A percentile compares a stretch with the other conserved stretches of the same genome.
Conservation (phyloP, 2,329 filamentous ascomycete genomes). For the Huntiella abstrusa region DNA sequence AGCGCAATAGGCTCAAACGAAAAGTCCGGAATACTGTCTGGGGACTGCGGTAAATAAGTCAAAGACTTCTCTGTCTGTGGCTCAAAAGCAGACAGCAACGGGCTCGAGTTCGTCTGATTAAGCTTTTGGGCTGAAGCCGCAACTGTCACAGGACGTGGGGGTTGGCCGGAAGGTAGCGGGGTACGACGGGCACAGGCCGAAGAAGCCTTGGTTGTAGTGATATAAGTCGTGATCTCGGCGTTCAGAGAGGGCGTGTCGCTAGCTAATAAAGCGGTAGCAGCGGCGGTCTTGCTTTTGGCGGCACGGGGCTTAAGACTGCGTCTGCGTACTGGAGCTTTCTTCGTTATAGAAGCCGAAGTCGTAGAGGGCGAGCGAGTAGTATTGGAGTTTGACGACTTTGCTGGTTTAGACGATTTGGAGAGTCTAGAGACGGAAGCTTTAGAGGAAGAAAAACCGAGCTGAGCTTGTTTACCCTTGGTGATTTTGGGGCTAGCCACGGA, state of each 20-base stretch:
- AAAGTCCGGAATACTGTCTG: slow-evolving; percentile 8
- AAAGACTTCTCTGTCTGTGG: neutral
- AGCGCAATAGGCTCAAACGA: neutral
- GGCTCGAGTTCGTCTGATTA: neutral
- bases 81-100: slow-evolving; percentile 1
- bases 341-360: slow-evolving; percentile 3
- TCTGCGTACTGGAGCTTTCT: neutral
- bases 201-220: slow-evolving; percentile 8
- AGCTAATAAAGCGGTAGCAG: neutral
- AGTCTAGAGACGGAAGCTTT: slow-evolving; percentile 4
- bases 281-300: slow-evolving; percentile 8
- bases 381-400: neutral
- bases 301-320: slow-evolving; percentile 9
- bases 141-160: slow-evolving; percentile 6
- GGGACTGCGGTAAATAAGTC: slow-evolving; percentile 7
- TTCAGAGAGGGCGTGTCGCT: slow-evolving; percentile 3
- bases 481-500: neutral
- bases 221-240: slow-evolving; percentile 5
- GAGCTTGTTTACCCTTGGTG: slow-evolving; percentile 5
- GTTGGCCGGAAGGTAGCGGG: neutral
- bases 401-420: slow-evolving; percentile 1
- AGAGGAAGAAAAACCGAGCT: slow-evolving; percentile 6
- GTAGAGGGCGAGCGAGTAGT: neutral
- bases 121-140: neutral
- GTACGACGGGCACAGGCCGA: slow-evolving; percentile 4